These are phyloP conservation scores for Polygonum maritimum DNA, from an alignment of 148 eudicot genomes.

Conservation along the genomic window DNA sequence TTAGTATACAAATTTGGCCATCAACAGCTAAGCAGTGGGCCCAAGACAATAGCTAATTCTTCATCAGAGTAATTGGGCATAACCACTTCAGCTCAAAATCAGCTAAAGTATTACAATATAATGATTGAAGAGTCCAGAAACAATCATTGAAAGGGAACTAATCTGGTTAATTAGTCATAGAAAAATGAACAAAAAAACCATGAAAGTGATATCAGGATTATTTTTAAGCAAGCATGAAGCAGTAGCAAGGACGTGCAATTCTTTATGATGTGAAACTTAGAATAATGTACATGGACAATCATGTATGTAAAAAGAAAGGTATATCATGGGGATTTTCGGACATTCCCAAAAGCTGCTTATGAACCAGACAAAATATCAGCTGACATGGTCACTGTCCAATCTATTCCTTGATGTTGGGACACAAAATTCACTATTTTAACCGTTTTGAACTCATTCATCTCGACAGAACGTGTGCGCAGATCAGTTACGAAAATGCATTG, in stretches of 20 bases:
- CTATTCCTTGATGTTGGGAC: not conserved
- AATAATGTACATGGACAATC: not conserved
- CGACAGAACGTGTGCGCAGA: not conserved
- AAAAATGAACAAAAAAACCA: not conserved
- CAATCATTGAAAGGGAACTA: not conserved
- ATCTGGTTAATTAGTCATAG: not conserved
- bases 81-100: not conserved
- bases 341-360: slow-evolving; percentile 6
- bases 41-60: not conserved
- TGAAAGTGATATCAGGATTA: slow-evolving; percentile 2
- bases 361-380: not conserved
- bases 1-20: not conserved
- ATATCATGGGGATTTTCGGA: slow-evolving; percentile 1
- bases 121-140: not conserved
- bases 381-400: slow-evolving; percentile 4
- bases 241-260: slow-evolving; percentile 5
- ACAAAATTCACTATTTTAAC: not conserved
- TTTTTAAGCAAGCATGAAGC: slow-evolving; percentile 3
- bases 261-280: not conserved
- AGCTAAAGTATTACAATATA: not conserved
- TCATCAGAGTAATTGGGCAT: not conserved
- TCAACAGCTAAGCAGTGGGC: slow-evolving; percentile 1
- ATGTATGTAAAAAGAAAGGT: not conserved
- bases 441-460: slow-evolving; percentile 3
- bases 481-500: not conserved